Base-by-base conservation (phyloP, 768 basidiomycete genomes). In the Pilatotrama ljubarskyi region DNA sequence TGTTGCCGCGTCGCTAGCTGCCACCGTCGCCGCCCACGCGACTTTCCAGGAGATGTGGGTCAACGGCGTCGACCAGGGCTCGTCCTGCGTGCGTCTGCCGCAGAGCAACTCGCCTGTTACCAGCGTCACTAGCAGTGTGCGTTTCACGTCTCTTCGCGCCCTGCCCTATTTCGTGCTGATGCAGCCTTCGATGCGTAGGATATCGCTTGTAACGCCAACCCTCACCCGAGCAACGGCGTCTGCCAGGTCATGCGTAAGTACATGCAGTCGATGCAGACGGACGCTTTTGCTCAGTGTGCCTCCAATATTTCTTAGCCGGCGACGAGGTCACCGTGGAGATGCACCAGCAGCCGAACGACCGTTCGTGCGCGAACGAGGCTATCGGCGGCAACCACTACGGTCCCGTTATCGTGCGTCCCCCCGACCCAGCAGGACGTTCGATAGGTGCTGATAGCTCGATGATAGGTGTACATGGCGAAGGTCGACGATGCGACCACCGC, bases 21-120 rank as follows among this genome's bases (percentile, higher is more conserved):
- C 74, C 1, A 73, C 74, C 47, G 80, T 67, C n/a, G 73, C 77
- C 25, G 80, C 81, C 5, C 81, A 82, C 66, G 78, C 82, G 29
- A 82, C 82, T 3, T 84, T 79, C 74, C 82, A 84, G 67, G 74
- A 82, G 60, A 64, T 84, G 49, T 83, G 82, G 81, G 74, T 82
- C 51, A 80, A 80, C 53, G 75, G 74, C 52, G 77, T 80, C 25
- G 81, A 82, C 64, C 76, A 77, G 59, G 80, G 78, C 49, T 71
- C 67, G 32, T 75, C 77, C 51, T 84, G 82, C 65, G 78, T 77
- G 26, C 78, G 82, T 25, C 58, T 72, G 18, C 80, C 80, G 3
- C 63, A 64, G 18, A 79, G 74, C 67, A 84, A 84, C 72, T 74
- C 66, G 29, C 82, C 82, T 5, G 78, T 81, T 11, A 78, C 79